These are phyloP conservation scores for Harringtonia aguacate DNA, from an alignment of 2,329 filamentous ascomycete genomes.

Conservation along the genomic window DNA sequence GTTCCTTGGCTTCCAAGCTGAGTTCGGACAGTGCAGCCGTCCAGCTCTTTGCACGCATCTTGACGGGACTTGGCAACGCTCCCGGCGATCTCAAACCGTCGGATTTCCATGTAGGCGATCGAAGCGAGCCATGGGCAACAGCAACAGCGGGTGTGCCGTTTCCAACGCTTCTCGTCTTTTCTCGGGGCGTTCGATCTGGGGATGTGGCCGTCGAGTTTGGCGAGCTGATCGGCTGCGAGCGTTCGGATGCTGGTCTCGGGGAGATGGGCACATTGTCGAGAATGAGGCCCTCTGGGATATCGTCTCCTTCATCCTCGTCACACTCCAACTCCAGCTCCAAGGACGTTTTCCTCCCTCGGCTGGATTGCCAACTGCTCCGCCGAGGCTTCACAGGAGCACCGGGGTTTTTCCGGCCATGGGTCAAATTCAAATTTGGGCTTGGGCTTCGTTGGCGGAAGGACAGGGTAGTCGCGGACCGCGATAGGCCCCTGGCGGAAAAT, in stretches of 20 bases:
- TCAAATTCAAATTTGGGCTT: constrained; percentile 31
- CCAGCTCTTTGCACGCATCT: constrained; percentile 62
- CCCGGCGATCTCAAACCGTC: constrained; percentile 26
- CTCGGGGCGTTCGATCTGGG: constrained; percentile 39
- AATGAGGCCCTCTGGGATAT: constrained; percentile 68
- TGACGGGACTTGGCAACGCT: constrained; percentile 29
- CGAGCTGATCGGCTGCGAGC: constrained; percentile 34
- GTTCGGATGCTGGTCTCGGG: constrained; percentile 50
- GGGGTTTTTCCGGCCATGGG: constrained; percentile 32
- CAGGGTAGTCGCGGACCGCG: constrained; percentile 28
- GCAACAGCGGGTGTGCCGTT: constrained; percentile 53
- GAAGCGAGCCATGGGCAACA: constrained; percentile 46
- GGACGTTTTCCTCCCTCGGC: constrained; percentile 52
- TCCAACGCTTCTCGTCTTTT: constrained; percentile 44
- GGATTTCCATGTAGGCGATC: constrained; percentile 44
- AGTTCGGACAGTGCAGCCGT: constrained; percentile 57
- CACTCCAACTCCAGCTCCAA: constrained; percentile 66
- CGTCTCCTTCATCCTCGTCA: constrained; percentile 65
- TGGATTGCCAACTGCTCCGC: constrained; percentile 64
- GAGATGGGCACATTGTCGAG: constrained; percentile 78
- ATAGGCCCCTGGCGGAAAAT: constrained; percentile 17
- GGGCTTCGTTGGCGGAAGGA: constrained; percentile 36
- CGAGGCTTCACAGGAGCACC: constrained; percentile 28
- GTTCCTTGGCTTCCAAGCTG: constrained; percentile 59
- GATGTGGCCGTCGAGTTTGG: constrained; percentile 43